Conservation (phyloP, 805 yeast species). For the Komagataella ulmi region DNA sequence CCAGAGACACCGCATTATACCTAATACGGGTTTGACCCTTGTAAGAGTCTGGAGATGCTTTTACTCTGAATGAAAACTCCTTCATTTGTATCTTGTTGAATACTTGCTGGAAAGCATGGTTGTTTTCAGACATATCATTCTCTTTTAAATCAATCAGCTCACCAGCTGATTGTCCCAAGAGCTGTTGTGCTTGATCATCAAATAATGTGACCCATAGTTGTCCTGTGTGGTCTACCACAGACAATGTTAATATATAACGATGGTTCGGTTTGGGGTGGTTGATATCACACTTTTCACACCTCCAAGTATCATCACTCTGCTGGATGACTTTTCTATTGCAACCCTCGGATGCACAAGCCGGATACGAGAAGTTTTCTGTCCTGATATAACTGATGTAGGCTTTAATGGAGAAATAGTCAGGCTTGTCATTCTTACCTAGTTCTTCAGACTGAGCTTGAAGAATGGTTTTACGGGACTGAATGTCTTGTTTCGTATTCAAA, state of each 20-base stretch:
- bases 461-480: conserved; percentile 52
- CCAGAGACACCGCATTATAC: conserved; percentile 47
- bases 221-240: conserved; percentile 71
- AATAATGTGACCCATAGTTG: conserved; percentile 80
- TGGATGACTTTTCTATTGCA: conserved; percentile 82
- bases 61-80: conserved; percentile 62
- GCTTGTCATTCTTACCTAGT: conserved; percentile 61
- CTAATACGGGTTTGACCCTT: conserved; percentile 69
- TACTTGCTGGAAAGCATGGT: conserved; percentile 32
- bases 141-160: conserved; percentile 37
- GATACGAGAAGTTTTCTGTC: conserved; percentile 72
- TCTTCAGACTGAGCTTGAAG: conserved; percentile 51
- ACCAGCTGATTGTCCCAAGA: conserved; percentile 51
- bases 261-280: conserved; percentile 56
- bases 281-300: conserved; percentile 85
- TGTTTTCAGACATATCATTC: conserved; percentile 23
- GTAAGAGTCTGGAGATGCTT: conserved; percentile 76
- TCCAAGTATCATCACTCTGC: conserved; percentile 65
- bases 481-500: conserved; percentile 19
- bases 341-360: conserved; percentile 68
- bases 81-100: conserved; percentile 34
- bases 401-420: conserved; percentile 66
- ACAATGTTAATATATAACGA: conserved; percentile 67
- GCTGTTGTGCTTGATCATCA: conserved; percentile 65
- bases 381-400: conserved; percentile 63